Conservation (phyloP, 257 asterid genomes). For the Cruciata laevipes region DNA sequence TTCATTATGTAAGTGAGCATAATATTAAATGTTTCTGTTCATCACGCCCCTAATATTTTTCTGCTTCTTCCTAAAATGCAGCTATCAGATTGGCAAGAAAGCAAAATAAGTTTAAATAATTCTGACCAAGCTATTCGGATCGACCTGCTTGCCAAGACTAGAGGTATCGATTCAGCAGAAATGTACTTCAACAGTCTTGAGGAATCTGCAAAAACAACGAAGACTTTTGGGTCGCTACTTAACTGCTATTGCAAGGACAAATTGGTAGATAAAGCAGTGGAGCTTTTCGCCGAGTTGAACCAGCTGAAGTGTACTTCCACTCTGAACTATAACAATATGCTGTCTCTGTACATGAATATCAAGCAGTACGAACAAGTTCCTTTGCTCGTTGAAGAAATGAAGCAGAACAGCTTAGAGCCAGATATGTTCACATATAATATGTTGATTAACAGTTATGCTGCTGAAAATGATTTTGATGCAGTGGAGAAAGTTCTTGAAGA, state of each 20-base stretch:
- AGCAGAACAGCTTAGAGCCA: conserved; percentile 34
- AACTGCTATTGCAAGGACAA: conserved; percentile 51
- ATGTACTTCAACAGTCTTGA: conserved; percentile 50
- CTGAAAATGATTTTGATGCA: conserved; percentile 38
- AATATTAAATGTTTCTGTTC: background rate
- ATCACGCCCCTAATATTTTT: background rate
- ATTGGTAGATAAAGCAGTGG: conserved; percentile 45
- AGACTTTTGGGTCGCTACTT: conserved; percentile 70
- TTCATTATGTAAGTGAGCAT: background rate
- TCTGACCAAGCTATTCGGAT: conserved; percentile 53
- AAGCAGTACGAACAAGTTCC: conserved; percentile 40
- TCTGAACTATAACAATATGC: conserved; percentile 54
- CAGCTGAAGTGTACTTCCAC: conserved; percentile 29
- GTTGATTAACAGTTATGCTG: conserved; percentile 51
- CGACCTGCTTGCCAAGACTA: conserved; percentile 47
- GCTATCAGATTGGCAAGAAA: conserved; percentile 65
- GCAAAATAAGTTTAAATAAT: conserved; percentile 26
- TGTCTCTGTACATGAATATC: conserved; percentile 35
- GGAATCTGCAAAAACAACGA: conserved; percentile 45
- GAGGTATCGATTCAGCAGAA: conserved; percentile 53
- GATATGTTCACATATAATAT: conserved; percentile 48
- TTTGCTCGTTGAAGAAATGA: conserved; percentile 57
- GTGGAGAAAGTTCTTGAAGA: conserved; percentile 50
- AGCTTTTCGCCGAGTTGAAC: conserved; percentile 53
- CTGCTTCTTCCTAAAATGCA: conserved; percentile 17